Conservation (phyloP, 768 basidiomycete species). For the Fomitopsis serialis region DNA sequence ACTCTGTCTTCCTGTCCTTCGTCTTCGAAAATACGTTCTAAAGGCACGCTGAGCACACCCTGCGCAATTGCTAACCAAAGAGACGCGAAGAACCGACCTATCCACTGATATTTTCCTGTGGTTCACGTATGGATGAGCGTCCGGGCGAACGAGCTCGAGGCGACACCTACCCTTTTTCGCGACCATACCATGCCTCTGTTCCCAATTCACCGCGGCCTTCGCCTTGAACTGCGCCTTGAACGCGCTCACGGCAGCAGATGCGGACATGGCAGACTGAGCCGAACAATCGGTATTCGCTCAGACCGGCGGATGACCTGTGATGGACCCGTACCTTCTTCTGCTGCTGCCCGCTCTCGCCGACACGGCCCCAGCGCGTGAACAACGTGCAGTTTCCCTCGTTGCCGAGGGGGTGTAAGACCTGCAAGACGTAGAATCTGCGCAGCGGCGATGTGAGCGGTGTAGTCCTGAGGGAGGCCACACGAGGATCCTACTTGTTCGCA, state of each 20-base stretch:
- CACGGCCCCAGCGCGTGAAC: slow-evolving; percentile 58
- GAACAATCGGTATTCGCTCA: neutral
- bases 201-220: slow-evolving; percentile 48
- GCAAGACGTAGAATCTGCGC: slow-evolving; percentile 52
- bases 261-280: slow-evolving; percentile 42
- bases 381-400: slow-evolving; percentile 31
- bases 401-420: slow-evolving; percentile 46
- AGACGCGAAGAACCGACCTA: slow-evolving; percentile 37
- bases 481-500: slow-evolving; percentile 42
- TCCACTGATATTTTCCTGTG: slow-evolving; percentile 54
- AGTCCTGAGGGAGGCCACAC: neutral
- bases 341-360: slow-evolving; percentile 48
- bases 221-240: slow-evolving; percentile 59
- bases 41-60: neutral
- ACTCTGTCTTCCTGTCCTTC: slow-evolving; percentile 34
- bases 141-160: no score
- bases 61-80: no score
- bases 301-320: neutral
- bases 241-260: slow-evolving; percentile 35
- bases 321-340: slow-evolving; percentile 39
- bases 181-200: slow-evolving; percentile 43
- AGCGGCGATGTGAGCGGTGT: neutral
- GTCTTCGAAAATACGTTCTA: slow-evolving; percentile 52
- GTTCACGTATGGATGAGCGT: neutral
- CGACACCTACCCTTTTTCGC: slow-evolving; percentile 40